A percentile compares a stretch with the other conserved stretches of the same genome.
Conservation (phyloP, 2,329 filamentous ascomycete genomes). For the Pseudogymnoascus verrucosus region DNA sequence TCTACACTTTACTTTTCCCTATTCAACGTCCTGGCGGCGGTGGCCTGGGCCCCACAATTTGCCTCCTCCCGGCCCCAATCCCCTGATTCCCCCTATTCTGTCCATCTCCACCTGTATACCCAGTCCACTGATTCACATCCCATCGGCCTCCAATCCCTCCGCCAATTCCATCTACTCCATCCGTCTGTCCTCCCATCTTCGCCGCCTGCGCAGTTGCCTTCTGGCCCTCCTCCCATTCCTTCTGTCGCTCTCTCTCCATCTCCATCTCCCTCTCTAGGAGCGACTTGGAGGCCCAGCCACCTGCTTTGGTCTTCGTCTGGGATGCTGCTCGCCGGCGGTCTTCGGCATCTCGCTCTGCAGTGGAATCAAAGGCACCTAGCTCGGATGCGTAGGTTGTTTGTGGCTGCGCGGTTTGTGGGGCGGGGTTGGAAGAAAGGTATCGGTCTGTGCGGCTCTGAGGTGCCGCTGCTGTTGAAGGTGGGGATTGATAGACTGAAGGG, state of each 20-base stretch:
- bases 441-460: constrained; percentile 38
- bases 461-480: constrained; percentile 14
- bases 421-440: constrained; percentile 40
- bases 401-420: constrained; percentile 30
- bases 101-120: constrained; percentile 66
- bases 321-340: constrained; percentile 39
- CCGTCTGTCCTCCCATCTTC: constrained; percentile 39
- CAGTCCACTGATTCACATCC: constrained; percentile 70
- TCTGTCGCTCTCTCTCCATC: constrained; percentile 48
- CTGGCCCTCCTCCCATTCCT: constrained; percentile 67
- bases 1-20: neutral
- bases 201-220: constrained; percentile 51
- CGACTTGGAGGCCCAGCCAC: constrained; percentile 45
- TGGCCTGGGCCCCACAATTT: constrained; percentile 72
- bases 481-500: constrained; percentile 15
- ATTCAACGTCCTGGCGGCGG: constrained; percentile 37
- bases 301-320: constrained; percentile 44
- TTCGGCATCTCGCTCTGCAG: constrained; percentile 42
- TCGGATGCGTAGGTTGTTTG: constrained; percentile 33
- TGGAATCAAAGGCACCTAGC: constrained; percentile 31
- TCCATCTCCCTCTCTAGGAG: constrained; percentile 55
- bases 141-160: constrained; percentile 61
- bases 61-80: constrained; percentile 62
- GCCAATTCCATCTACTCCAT: constrained; percentile 51
- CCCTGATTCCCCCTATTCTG: constrained; percentile 60